These are phyloP conservation scores for Chlamydomonas sp. DNA, from an alignment of 139 green algal genomes.

Conservation along the genomic window DNA sequence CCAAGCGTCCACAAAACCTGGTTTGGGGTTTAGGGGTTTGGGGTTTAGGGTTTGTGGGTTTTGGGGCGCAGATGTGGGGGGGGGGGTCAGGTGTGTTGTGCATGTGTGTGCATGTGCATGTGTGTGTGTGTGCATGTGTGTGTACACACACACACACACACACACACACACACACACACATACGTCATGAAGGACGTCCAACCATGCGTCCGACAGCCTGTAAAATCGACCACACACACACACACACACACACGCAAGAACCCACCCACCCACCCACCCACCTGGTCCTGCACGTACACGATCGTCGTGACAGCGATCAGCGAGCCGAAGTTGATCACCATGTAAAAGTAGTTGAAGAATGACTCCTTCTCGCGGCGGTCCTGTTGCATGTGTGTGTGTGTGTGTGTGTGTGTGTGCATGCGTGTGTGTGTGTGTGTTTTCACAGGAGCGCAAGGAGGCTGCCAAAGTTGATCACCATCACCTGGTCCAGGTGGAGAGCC, in stretches of 20 bases:
- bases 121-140: background rate
- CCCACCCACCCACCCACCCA: no score
- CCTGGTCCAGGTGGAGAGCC: no score
- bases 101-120: no score
- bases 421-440: background rate
- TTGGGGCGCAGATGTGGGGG: no score
- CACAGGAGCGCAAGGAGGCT: background rate
- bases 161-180: background rate
- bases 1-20: constrained; percentile 77
- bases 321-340: constrained; percentile 90
- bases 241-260: no score
- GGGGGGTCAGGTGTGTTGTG: no score
- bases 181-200: no score
- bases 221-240: no score
- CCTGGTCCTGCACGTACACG: constrained; percentile 71
- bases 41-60: no score
- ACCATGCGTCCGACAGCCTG: no score
- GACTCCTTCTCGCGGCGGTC: constrained; percentile 77
- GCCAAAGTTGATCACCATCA: background rate
- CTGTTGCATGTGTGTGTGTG: constrained; percentile 22
- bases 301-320: constrained; percentile 71
- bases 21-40: no score
- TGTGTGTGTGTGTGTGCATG: background rate
- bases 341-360: constrained; percentile 86
- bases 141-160: background rate